These are phyloP conservation scores for Debaryomycetaceae sp. DNA, from an alignment of 1,139 yeast species.

Conservation along the genomic window DNA sequence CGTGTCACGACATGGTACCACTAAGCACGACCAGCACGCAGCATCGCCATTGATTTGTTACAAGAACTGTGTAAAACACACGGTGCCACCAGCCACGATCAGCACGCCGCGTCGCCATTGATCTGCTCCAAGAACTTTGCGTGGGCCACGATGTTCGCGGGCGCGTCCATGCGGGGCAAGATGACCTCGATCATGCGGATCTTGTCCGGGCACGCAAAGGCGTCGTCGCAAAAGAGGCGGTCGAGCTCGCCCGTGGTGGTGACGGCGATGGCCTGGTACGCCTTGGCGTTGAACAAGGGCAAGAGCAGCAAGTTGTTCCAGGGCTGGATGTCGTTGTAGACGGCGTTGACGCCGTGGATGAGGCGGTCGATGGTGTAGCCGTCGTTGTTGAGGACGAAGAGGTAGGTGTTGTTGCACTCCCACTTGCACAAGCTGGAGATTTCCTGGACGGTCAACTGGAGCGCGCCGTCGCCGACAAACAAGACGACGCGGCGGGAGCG, in stretches of 20 bases:
- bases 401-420: slow-evolving; percentile 60
- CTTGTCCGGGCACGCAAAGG: slow-evolving; percentile 49
- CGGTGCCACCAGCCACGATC: no score
- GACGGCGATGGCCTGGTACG: slow-evolving; percentile 44
- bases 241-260: slow-evolving; percentile 60
- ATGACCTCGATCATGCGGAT: slow-evolving; percentile 72
- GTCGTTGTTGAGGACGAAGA: slow-evolving; percentile 72
- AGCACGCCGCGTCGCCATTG: no score
- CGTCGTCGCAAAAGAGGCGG: slow-evolving; percentile 38
- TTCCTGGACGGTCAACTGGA: slow-evolving; percentile 82
- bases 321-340: slow-evolving; percentile 70
- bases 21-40: no score
- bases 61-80: no score
- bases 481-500: slow-evolving; percentile 62
- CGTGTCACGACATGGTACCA: no score
- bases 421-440: slow-evolving; percentile 76
- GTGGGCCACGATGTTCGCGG: slow-evolving; percentile 42
- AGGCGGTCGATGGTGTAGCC: slow-evolving; percentile 64
- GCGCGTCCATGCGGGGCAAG: slow-evolving; percentile 78
- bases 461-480: slow-evolving; percentile 85
- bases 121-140: slow-evolving; percentile 56
- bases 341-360: slow-evolving; percentile 70
- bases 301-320: slow-evolving; percentile 69
- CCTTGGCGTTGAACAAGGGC: slow-evolving; percentile 62
- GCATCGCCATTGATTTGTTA: no score